Evolutionary conservation across 352 stramenopile species (phyloP), one percentile per base, ranked within the genome.

Genomic region (Phytophthora vignae): DNA sequence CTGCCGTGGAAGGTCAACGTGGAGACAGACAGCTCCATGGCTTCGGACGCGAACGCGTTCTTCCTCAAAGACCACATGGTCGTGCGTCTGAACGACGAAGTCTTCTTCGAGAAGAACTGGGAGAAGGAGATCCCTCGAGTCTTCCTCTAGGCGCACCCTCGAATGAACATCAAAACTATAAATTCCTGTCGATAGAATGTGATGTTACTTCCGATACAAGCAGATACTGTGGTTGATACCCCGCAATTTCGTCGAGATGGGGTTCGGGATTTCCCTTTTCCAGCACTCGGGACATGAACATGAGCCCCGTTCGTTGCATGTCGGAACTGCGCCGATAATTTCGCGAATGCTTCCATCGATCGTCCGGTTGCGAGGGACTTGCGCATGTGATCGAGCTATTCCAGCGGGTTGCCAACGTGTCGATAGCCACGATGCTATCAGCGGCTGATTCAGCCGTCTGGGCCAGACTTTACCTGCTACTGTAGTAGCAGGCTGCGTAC

Each of bases 1-100:
- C 44, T 85, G 21, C 73, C 76, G 11, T 87, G 76, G 73, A 79
- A 73, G 29, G 73, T 73, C 21, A 75, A 54, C 14, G 71, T 87
- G 4, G 75, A 81, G 55, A 87, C 80, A 2, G 69, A 80, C 33
- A 87, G 78, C 73, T 74, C 76, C 29, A 85, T 87, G 80, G 54
- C 66, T 64, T 85, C 78, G 5, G 64, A 87, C 52, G 60, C 33
- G 0, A 65, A 50, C 5, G 67, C 42, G 2, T 87, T 87, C 46
- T 76, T 73, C 55, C 54, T 87, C 4, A 60, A 82, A 27, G 79
- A 84, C 11, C 66, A 77, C 42, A 42, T 87, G 21, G 27, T 71
- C 1, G 79, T 84, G 54, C 60, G 60, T 25, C 31, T 83, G 29
- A 81, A 87, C 61, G 74, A 64, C 19, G 27, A 60, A 14, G 12